phyloP scores from a whole-genome alignment of 73 alveolate species.

The Paramecium sexaurelia region DNA sequence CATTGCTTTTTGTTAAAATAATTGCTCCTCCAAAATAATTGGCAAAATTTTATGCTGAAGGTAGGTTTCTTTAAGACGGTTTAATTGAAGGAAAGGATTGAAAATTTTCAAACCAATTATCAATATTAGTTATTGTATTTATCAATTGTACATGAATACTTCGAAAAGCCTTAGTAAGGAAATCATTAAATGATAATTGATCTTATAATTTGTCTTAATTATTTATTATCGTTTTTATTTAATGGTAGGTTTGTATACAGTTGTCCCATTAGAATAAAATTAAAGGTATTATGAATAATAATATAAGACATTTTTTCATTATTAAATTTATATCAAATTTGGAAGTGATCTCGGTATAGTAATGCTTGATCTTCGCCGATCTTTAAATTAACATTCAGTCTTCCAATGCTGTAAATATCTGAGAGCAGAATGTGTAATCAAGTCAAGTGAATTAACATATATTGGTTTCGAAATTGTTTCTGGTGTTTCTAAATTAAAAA shows the following conservation, averaged over 20 bases:
- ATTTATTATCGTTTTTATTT: neutral
- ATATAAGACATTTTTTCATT: conserved; percentile 2
- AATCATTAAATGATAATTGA: neutral
- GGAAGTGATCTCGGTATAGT: conserved; percentile 30
- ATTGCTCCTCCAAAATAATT: conserved; percentile 25
- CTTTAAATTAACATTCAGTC: neutral
- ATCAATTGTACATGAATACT: neutral
- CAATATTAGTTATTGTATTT: neutral
- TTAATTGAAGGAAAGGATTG: neutral
- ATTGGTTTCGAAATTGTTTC: neutral
- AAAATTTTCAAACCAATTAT: neutral
- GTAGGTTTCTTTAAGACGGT: neutral
- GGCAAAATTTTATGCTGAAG: conserved; percentile 31
- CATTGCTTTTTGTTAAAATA: neutral
- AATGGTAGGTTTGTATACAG: neutral
- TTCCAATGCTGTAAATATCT: neutral
- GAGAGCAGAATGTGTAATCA: neutral
- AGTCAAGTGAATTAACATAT: neutral
- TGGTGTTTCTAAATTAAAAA: conserved; percentile 37
- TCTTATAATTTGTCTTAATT: neutral
- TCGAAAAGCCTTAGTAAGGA: neutral
- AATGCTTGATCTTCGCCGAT: neutral
- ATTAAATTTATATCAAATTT: conserved; percentile 24
- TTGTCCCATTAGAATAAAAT: neutral
- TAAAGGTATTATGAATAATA: neutral